These are phyloP conservation scores for Exophiala viscosa DNA, from an alignment of 2,329 filamentous ascomycete genomes.

Conservation along the genomic window DNA sequence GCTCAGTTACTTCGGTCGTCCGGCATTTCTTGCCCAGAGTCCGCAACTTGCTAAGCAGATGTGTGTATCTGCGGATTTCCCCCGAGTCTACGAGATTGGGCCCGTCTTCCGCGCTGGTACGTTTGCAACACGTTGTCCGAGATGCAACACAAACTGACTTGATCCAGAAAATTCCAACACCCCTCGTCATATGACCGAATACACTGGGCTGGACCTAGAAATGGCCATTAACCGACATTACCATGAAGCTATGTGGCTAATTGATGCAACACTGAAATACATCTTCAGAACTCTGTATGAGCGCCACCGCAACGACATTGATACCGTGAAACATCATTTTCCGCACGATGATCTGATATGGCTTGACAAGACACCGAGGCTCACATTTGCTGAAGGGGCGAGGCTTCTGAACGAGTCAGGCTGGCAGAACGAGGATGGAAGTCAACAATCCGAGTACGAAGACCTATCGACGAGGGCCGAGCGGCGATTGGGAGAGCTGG, in stretches of 20 bases:
- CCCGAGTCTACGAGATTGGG: slow-evolving; percentile 73
- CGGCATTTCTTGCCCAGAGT: slow-evolving; percentile 75
- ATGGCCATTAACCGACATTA: slow-evolving; percentile 78
- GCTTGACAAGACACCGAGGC: slow-evolving; percentile 69
- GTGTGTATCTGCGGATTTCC: slow-evolving; percentile 74
- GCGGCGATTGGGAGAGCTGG: slow-evolving; percentile 69
- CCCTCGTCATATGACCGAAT: slow-evolving; percentile 78
- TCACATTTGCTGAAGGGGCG: slow-evolving; percentile 69
- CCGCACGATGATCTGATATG: slow-evolving; percentile 74
- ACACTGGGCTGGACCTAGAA: slow-evolving; percentile 77
- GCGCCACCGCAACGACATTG: slow-evolving; percentile 61
- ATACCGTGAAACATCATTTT: slow-evolving; percentile 68
- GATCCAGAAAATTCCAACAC: slow-evolving; percentile 73
- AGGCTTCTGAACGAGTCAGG: slow-evolving; percentile 67
- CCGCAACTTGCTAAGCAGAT: slow-evolving; percentile 82
- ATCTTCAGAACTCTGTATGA: slow-evolving; percentile 65
- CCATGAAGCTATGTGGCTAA: slow-evolving; percentile 67
- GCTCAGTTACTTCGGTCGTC: slow-evolving; percentile 75
- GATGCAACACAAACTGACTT: too few species aligned
- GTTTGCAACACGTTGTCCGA: neutral
- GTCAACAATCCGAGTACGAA: slow-evolving; percentile 62
- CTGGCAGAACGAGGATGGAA: slow-evolving; percentile 63
- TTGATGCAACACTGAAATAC: slow-evolving; percentile 70
- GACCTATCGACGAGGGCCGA: slow-evolving; percentile 75
- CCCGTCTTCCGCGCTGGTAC: slow-evolving; percentile 68